These are phyloP conservation scores for Cystofilobasidium capitatum DNA, from an alignment of 768 basidiomycete species.

Conservation along the genomic window DNA sequence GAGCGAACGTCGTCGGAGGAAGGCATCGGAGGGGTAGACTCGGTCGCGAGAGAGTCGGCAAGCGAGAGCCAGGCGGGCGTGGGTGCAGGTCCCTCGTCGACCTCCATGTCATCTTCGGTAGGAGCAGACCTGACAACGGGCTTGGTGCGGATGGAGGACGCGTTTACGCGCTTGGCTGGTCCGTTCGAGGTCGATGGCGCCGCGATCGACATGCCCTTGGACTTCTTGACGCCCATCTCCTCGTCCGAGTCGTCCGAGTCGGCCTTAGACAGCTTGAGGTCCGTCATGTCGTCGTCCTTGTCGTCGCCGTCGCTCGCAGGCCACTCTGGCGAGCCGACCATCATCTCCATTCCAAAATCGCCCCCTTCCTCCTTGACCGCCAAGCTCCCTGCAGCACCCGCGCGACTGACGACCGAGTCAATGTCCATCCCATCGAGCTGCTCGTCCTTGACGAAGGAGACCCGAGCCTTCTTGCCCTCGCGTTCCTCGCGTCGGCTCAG, in stretches of 20 bases:
- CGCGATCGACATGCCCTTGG: slow-evolving; percentile 9
- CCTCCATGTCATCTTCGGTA: neutral
- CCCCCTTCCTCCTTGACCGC: slow-evolving; percentile 30
- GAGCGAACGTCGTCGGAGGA: slow-evolving; percentile 20
- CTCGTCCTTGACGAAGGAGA: slow-evolving; percentile 10
- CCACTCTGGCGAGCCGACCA: slow-evolving; percentile 25
- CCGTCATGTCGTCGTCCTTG: slow-evolving; percentile 33
- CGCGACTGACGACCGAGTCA: slow-evolving; percentile 34
- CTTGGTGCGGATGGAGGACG: slow-evolving; percentile 17
- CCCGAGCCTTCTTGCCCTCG: neutral
- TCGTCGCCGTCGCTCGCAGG: slow-evolving; percentile 29
- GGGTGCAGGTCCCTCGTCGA: slow-evolving; percentile 1
- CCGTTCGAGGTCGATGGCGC: slow-evolving; percentile 6
- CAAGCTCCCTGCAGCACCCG: neutral
- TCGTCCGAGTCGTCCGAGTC: slow-evolving; percentile 27
- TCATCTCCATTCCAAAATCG: slow-evolving; percentile 31
- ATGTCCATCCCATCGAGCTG: slow-evolving; percentile 43
- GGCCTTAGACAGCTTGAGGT: slow-evolving; percentile 30
- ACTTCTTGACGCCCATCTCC: slow-evolving; percentile 30
- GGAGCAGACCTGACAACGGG: slow-evolving; percentile 1
- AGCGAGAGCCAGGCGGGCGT: slow-evolving; percentile 20
- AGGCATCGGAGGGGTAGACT: slow-evolving; percentile 2
- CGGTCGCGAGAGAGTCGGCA: slow-evolving; percentile 15
- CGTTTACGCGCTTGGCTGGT: slow-evolving; percentile 17
- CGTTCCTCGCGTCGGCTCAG: slow-evolving; percentile 15